Percentiles rank a stretch among this genome's conserved stretches.
Evolutionary conservation across 2,329 filamentous ascomycete species (phyloP).

Genomic region (Venturia effusa): DNA sequence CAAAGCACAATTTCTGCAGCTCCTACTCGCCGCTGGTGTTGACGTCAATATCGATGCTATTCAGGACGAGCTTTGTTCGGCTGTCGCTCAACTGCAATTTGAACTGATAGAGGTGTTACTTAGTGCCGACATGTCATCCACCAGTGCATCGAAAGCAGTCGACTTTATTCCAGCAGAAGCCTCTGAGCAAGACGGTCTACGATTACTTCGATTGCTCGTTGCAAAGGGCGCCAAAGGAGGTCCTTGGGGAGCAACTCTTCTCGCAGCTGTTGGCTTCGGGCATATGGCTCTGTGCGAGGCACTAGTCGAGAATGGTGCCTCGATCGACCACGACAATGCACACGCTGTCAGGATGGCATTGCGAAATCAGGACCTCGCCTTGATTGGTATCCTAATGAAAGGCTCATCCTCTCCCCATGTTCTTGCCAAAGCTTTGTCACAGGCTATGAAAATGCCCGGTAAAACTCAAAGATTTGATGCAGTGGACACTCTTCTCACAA

Average conservation of each 20-base stretch:
- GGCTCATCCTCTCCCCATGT: neutral
- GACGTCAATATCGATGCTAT: neutral
- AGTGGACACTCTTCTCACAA: neutral
- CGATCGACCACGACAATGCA: slow-evolving; percentile 1
- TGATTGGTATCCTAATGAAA: neutral
- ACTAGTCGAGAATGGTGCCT: neutral
- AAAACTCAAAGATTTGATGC: neutral
- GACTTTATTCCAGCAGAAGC: neutral
- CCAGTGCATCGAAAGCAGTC: neutral
- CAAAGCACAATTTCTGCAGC: neutral
- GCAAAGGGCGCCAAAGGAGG: slow-evolving; percentile 1
- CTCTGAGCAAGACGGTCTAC: neutral
- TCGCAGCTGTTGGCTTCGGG: neutral
- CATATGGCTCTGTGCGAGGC: neutral
- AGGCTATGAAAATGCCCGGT: neutral
- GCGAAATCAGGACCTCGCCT: neutral
- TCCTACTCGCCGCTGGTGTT: neutral
- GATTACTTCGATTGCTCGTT: neutral
- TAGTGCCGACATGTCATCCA: neutral
- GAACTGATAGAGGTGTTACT: neutral
- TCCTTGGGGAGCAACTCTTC: neutral
- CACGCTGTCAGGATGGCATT: slow-evolving; percentile 3
- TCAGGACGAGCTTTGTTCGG: neutral
- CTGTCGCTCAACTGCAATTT: neutral
- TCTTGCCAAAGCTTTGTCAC: slow-evolving; percentile 4